phyloP scores from a whole-genome alignment of 1,139 yeast genomes.

The Blastobotrys illinoisensis region DNA sequence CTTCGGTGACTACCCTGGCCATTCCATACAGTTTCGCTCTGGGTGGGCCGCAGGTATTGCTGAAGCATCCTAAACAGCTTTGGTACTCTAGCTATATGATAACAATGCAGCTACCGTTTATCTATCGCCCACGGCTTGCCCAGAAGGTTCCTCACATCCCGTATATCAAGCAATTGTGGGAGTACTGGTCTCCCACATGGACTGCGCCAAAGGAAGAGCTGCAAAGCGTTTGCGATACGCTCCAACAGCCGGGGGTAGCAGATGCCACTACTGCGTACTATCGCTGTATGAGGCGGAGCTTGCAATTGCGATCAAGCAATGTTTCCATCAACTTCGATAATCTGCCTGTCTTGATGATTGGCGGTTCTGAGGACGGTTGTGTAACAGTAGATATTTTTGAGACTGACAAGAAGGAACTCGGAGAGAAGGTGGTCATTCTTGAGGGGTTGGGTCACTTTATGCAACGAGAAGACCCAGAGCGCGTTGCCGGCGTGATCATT shows the following conservation, averaged over 20 bases:
- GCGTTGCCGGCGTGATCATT: constrained; percentile 14
- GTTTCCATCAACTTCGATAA: constrained; percentile 19
- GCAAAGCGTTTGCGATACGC: constrained; percentile 16
- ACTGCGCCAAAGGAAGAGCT: constrained; percentile 17
- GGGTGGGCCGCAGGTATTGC: constrained; percentile 9
- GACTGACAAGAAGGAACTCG: constrained; percentile 8
- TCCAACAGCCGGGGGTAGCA: constrained; percentile 22
- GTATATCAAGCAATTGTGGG: constrained; percentile 22
- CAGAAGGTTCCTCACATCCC: constrained; percentile 9
- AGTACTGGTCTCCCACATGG: constrained; percentile 28
- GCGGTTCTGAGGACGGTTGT: constrained; percentile 25
- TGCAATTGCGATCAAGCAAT: not conserved
- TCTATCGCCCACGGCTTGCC: constrained; percentile 12
- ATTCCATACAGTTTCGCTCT: constrained; percentile 25
- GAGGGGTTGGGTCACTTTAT: constrained; percentile 25
- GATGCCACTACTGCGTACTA: constrained; percentile 28
- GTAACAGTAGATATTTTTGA: constrained; percentile 19
- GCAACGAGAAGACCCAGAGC: constrained; percentile 26
- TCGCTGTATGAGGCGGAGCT: constrained; percentile 13
- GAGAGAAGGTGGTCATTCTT: constrained; percentile 16
- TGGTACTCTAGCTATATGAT: constrained; percentile 25
- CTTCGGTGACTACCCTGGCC: constrained; percentile 20
- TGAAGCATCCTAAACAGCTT: constrained; percentile 20
- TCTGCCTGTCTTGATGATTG: constrained; percentile 20
- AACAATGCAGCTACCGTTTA: constrained; percentile 22